These are phyloP conservation scores for Neonothopanus nambi DNA, from an alignment of 1,284 basidiomycete species.

Conservation along the genomic window DNA sequence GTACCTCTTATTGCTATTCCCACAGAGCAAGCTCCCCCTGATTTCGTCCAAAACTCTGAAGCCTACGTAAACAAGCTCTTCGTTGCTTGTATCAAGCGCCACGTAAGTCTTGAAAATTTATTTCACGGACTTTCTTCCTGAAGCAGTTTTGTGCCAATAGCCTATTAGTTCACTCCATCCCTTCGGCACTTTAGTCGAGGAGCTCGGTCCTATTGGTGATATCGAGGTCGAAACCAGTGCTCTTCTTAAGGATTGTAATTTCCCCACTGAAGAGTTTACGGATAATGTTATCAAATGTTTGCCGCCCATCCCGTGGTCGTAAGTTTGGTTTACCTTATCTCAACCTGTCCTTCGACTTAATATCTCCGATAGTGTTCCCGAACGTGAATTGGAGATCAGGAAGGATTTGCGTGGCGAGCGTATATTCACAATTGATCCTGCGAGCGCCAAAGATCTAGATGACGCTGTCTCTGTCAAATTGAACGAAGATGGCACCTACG, in stretches of 20 bases:
- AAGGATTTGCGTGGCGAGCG: conserved; percentile 85
- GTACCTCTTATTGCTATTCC: conserved; percentile 99
- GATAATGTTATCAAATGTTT: conserved; percentile 95
- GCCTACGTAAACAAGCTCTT: conserved; percentile 90
- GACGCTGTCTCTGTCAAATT: conserved; percentile 89
- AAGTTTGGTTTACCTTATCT: conserved; percentile 35
- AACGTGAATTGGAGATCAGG: conserved; percentile 85
- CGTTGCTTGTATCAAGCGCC: conserved; percentile 98
- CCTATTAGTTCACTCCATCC: conserved; percentile 97
- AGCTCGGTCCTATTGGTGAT: conserved; percentile 97
- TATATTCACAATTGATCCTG: conserved; percentile 93
- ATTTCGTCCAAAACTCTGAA: conserved; percentile 95
- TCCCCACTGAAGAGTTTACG: conserved; percentile 91
- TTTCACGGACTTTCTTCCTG: conserved; percentile 11
- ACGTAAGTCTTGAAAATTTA: conserved; percentile 49
- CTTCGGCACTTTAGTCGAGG: conserved; percentile 97
- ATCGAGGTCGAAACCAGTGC: conserved; percentile 98
- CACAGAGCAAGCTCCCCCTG: conserved; percentile 96
- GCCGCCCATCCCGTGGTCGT: conserved; percentile 93
- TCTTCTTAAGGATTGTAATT: conserved; percentile 96
- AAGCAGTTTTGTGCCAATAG: conserved; percentile 38
- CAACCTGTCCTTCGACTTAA: conserved; percentile 13
- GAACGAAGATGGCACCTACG: conserved; percentile 89
- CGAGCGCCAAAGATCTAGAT: conserved; percentile 89
- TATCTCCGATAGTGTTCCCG: conserved; percentile 69